Percentiles rank a stretch among this genome's conserved stretches.
Evolutionary conservation across 2,329 filamentous ascomycete genomes (phyloP).

Genomic region (Chalaropsis ovoidea): DNA sequence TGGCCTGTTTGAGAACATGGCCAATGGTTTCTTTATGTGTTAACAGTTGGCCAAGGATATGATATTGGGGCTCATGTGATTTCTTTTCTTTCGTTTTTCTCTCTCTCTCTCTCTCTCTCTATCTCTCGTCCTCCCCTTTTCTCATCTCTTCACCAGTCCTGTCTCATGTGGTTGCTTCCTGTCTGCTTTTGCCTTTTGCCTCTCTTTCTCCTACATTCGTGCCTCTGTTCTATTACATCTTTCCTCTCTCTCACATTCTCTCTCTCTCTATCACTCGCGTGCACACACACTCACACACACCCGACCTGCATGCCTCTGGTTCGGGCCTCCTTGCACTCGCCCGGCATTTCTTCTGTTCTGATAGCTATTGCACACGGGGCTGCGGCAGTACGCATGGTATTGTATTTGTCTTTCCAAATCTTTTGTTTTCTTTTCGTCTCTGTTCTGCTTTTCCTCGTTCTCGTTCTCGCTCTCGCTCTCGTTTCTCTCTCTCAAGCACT

Average conservation of each 20-base stretch:
- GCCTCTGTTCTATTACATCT: conserved; percentile 11
- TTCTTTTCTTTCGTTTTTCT: not conserved
- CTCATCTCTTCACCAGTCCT: not conserved
- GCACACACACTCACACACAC: not conserved
- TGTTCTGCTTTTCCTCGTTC: not conserved
- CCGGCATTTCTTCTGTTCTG: not conserved
- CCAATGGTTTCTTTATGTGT: not conserved
- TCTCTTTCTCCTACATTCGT: conserved; percentile 7
- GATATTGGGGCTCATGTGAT: conserved; percentile 13
- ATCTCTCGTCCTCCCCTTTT: not conserved
- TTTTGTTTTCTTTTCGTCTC: not conserved
- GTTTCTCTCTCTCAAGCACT: conserved; percentile 11
- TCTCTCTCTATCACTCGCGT: not conserved
- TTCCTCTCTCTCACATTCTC: not conserved
- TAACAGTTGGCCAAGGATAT: conserved; percentile 3
- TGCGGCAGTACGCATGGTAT: conserved; percentile 4
- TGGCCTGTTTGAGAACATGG: not conserved
- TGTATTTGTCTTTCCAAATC: conserved; percentile 3
- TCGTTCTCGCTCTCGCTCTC: not conserved
- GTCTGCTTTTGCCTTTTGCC: conserved; percentile 4
- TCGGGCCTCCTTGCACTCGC: not conserved
- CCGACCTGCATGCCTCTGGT: not conserved
- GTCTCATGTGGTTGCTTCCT: conserved; percentile 15
- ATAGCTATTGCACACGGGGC: conserved; percentile 5
- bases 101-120: conserved; percentile 1